Conservation (phyloP, 768 basidiomycete genomes). For the Naganishia vaughanmartiniae region DNA sequence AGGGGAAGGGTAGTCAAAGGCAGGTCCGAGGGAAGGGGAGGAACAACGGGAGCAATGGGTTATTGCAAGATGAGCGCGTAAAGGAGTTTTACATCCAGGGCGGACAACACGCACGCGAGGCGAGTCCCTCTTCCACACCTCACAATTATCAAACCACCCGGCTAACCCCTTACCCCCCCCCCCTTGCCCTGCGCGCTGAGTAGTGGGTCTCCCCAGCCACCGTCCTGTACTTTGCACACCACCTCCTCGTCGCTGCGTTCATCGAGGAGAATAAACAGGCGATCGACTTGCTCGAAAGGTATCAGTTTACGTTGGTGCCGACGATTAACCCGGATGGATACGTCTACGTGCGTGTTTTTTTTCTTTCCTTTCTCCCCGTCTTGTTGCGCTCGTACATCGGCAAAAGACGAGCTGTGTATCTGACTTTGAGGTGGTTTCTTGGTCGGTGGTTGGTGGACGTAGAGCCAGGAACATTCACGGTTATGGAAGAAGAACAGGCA, state of each 20-base stretch:
- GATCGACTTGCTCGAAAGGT: conserved; percentile 57
- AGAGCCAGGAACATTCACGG: conserved; percentile 73
- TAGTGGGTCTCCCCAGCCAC: conserved; percentile 80
- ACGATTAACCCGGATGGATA: conserved; percentile 55
- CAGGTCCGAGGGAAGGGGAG: conserved; percentile 26
- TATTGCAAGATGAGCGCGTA: conserved; percentile 25
- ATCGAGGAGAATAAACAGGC: conserved; percentile 56
- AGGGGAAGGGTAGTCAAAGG: conserved; percentile 7
- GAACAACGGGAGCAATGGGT: conserved; percentile 37
- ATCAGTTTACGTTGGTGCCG: conserved; percentile 51
- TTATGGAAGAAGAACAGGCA: conserved; percentile 53
- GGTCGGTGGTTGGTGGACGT: conserved; percentile 62
- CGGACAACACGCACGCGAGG: conserved; percentile 74
- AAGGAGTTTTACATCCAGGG: conserved; percentile 67
- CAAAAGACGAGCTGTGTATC: no score
- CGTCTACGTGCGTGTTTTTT: conserved; percentile 28
- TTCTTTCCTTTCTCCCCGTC: not conserved
- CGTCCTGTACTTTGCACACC: conserved; percentile 69
- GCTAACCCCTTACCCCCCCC: no score
- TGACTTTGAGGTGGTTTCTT: conserved; percentile 57
- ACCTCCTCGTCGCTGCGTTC: conserved; percentile 59
- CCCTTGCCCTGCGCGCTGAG: not conserved
- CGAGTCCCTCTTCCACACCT: conserved; percentile 47
- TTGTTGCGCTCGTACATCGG: no score
- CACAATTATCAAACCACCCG: not conserved